These are phyloP conservation scores for apple (Malus domestica) DNA, from an alignment of 306 rosid genomes.

Conservation along the genomic window DNA sequence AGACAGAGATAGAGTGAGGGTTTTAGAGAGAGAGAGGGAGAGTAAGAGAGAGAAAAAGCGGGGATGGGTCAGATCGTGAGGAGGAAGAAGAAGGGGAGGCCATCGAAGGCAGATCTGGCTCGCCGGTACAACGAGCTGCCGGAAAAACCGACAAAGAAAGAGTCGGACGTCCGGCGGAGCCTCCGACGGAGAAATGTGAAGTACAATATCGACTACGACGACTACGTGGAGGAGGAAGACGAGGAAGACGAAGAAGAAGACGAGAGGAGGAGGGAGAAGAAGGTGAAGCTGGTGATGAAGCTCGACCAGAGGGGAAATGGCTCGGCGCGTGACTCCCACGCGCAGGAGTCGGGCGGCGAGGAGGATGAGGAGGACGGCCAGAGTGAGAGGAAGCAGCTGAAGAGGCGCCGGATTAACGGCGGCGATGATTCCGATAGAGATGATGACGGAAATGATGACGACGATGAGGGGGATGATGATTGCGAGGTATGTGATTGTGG, in stretches of 20 bases:
- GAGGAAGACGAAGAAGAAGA: constrained; percentile 74
- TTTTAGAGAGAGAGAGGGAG: constrained; percentile 9
- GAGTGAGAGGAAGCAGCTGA: constrained; percentile 37
- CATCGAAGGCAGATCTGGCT: constrained; percentile 96
- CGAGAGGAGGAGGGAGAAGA: constrained; percentile 67
- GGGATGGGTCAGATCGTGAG: constrained; percentile 97
- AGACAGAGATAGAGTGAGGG: not conserved
- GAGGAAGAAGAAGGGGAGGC: constrained; percentile 97
- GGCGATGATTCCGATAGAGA: constrained; percentile 23
- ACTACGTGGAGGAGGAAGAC: constrained; percentile 63
- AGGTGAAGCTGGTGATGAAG: constrained; percentile 82
- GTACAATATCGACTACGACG: constrained; percentile 85
- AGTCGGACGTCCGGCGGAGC: constrained; percentile 66
- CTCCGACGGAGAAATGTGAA: constrained; percentile 81
- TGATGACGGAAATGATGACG: constrained; percentile 24
- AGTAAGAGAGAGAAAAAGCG: constrained; percentile 1
- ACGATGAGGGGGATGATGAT: constrained; percentile 31
- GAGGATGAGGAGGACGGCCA: constrained; percentile 28
- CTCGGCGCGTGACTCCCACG: constrained; percentile 13
- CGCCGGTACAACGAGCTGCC: constrained; percentile 53
- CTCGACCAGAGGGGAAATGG: constrained; percentile 43
- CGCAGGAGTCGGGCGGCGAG: constrained; percentile 34
- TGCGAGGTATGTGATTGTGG: constrained; percentile 48
- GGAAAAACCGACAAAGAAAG: constrained; percentile 31
- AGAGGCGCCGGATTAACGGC: constrained; percentile 39